These are phyloP conservation scores for Penicillium sp. DNA, from an alignment of 2,329 filamentous ascomycete species.

Conservation along the genomic window DNA sequence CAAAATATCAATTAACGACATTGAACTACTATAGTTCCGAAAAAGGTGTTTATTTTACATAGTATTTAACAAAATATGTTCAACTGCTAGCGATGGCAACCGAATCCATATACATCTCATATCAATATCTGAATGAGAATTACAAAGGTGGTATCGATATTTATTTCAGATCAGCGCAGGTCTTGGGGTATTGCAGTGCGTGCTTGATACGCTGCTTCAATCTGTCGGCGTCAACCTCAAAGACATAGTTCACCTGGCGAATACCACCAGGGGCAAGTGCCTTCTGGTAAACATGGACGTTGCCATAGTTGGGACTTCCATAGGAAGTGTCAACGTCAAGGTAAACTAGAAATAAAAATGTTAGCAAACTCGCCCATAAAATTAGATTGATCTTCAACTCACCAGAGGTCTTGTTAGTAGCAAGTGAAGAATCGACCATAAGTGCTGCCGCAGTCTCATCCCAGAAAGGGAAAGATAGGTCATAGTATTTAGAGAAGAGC, in stretches of 20 bases:
- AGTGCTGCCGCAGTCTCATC: slow-evolving; percentile 51
- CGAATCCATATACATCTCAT: too few species aligned
- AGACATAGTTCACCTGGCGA: slow-evolving; percentile 46
- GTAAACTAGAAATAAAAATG: slow-evolving; percentile 34
- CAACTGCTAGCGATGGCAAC: too few species aligned
- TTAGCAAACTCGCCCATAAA: not conserved
- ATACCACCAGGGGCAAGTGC: slow-evolving; percentile 41
- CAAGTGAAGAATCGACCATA: slow-evolving; percentile 42
- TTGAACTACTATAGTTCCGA: too few species aligned
- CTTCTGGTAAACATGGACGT: slow-evolving; percentile 50
- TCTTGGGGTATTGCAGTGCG: slow-evolving; percentile 33
- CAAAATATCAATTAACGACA: too few species aligned
- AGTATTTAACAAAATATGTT: too few species aligned
- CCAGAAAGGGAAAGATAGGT: slow-evolving; percentile 50
- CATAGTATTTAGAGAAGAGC: slow-evolving; percentile 45
- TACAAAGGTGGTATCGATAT: not conserved
- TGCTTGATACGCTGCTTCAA: slow-evolving; percentile 45
- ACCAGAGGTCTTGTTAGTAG: slow-evolving; percentile 43
- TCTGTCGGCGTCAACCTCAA: slow-evolving; percentile 41
- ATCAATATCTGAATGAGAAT: too few species aligned
- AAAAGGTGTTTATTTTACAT: too few species aligned
- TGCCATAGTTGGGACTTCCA: slow-evolving; percentile 47
- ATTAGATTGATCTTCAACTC: slow-evolving; percentile 1
- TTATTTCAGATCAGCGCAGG: slow-evolving; percentile 16
- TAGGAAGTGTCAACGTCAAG: slow-evolving; percentile 50